These are phyloP conservation scores for Penicillium sp. DNA, from an alignment of 2,329 filamentous ascomycete genomes.

Conservation along the genomic window DNA sequence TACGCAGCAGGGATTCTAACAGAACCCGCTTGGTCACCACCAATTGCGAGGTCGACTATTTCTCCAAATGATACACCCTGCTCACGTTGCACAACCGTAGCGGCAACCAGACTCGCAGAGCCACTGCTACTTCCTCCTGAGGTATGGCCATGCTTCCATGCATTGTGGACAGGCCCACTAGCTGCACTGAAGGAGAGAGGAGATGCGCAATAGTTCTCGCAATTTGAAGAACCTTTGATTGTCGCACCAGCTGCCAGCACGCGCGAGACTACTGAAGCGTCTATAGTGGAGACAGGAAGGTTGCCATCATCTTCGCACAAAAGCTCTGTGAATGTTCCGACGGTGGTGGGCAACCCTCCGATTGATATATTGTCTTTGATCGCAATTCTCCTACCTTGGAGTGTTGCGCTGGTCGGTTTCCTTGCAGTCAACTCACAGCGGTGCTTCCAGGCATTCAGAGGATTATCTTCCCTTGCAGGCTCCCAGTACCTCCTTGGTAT, in stretches of 20 bases:
- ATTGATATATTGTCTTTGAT: slow-evolving; percentile 46
- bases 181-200: slow-evolving; percentile 43
- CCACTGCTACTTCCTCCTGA: slow-evolving; percentile 46
- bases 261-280: slow-evolving; percentile 41
- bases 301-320: slow-evolving; percentile 28
- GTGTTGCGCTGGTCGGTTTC: slow-evolving; percentile 24
- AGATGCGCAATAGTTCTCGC: slow-evolving; percentile 45
- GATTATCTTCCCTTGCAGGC: slow-evolving; percentile 29
- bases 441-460: slow-evolving; percentile 51
- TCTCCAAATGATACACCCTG: slow-evolving; percentile 24
- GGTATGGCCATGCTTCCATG: slow-evolving; percentile 37
- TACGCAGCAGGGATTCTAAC: slow-evolving; percentile 46
- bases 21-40: slow-evolving; percentile 47
- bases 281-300: slow-evolving; percentile 37
- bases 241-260: slow-evolving; percentile 39
- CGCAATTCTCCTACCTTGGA: slow-evolving; percentile 36
- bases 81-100: slow-evolving; percentile 32
- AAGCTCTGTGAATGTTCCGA: slow-evolving; percentile 39
- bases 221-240: slow-evolving; percentile 42
- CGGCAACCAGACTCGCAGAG: slow-evolving; percentile 29
- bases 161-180: slow-evolving; percentile 43
- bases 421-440: slow-evolving; percentile 35
- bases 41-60: slow-evolving; percentile 41
- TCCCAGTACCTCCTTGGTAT: slow-evolving; percentile 28
- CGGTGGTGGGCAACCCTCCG: slow-evolving; percentile 40